Conservation (phyloP, 1,139 yeast species). For the Candida sp. region DNA sequence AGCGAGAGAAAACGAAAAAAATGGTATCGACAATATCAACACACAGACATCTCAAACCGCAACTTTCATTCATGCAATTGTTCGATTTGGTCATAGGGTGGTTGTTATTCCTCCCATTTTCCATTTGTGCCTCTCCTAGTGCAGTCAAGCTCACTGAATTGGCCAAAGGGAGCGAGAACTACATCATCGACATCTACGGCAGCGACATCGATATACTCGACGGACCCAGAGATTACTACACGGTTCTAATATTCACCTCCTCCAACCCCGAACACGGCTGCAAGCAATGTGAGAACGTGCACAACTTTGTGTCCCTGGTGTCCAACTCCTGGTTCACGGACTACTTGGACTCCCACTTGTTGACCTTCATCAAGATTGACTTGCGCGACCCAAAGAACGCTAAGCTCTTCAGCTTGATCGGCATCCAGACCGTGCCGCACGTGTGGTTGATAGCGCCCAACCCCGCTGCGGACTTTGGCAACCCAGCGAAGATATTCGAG, state of each 20-base stretch:
- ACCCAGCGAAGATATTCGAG: conserved; percentile 27
- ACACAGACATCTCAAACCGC: background rate
- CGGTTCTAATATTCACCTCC: conserved; percentile 39
- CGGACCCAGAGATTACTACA: conserved; percentile 42
- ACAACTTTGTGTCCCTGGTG: conserved; percentile 34
- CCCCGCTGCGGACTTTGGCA: conserved; percentile 16
- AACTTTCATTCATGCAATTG: background rate
- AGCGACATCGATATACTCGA: conserved; percentile 33
- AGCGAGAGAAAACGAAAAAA: background rate
- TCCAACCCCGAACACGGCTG: conserved; percentile 39
- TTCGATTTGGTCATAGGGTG: background rate
- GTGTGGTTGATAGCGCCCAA: conserved; percentile 68
- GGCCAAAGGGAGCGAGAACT: conserved; percentile 5
- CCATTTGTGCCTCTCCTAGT: conserved; percentile 3
- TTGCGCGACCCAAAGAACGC: conserved; percentile 42
- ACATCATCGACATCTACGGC: conserved; percentile 32
- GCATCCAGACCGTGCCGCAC: conserved; percentile 60
- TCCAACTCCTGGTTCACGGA: conserved; percentile 48
- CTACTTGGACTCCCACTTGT: conserved; percentile 37
- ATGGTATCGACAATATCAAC: background rate
- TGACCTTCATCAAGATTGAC: conserved; percentile 57
- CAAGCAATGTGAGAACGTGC: conserved; percentile 24
- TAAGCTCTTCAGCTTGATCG: conserved; percentile 38
- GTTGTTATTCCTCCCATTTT: conserved; percentile 4
- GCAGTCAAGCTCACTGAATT: conserved; percentile 6